These are phyloP conservation scores for Tylopilus orsonianus DNA, from an alignment of 1,284 basidiomycete species.

Conservation along the genomic window DNA sequence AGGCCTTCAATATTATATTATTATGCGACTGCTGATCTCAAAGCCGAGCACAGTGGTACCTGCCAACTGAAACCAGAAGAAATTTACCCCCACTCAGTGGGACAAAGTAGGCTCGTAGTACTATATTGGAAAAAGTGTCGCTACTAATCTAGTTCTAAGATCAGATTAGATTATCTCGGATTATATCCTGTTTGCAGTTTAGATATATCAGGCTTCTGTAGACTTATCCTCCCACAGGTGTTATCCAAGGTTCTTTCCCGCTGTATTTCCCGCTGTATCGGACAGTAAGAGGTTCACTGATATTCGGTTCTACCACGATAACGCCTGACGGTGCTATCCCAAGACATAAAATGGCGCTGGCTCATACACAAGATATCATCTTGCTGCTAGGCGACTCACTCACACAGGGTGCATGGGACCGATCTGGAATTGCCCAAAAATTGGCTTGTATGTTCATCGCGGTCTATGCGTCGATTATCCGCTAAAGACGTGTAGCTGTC, in stretches of 20 bases:
- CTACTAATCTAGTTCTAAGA: neutral
- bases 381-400: slow-evolving; percentile 79
- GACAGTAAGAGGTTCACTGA: slow-evolving; percentile 1
- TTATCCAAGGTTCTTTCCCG: too few species aligned
- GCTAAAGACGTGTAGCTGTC: slow-evolving; percentile 46
- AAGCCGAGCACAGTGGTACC: too few species aligned
- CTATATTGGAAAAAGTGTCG: too few species aligned
- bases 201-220: neutral
- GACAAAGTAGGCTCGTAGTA: too few species aligned
- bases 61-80: too few species aligned
- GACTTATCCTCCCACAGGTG: too few species aligned
- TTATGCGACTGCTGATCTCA: too few species aligned
- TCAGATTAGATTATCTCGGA: slow-evolving; percentile 8
- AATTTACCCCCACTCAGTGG: too few species aligned
- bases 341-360: slow-evolving; percentile 45
- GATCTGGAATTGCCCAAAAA: slow-evolving; percentile 58
- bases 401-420: slow-evolving; percentile 63
- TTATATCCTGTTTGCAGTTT: neutral
- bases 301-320: neutral
- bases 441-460: slow-evolving; percentile 54
- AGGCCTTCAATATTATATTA: too few species aligned
- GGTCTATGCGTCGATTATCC: neutral
- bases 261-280: neutral
- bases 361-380: slow-evolving; percentile 58
- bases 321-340: neutral